A percentile compares a stretch with the other conserved stretches of the same genome.
These are phyloP conservation scores for Blastocystis sp. DNA, from an alignment of 352 stramenopile genomes.

Conservation along the genomic window DNA sequence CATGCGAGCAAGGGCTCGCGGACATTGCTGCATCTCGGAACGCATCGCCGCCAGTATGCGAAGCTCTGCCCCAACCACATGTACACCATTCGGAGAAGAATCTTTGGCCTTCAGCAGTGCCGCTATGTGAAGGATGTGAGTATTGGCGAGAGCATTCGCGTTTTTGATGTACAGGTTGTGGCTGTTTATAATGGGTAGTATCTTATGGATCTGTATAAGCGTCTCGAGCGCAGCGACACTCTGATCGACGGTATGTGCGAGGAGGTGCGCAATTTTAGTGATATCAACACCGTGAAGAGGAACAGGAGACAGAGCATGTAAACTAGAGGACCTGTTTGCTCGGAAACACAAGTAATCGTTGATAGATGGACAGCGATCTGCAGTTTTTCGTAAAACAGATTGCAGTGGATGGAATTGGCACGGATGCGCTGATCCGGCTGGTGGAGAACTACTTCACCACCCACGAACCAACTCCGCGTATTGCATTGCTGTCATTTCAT, in stretches of 20 bases:
- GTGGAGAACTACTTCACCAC: neutral
- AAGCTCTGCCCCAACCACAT: constrained; percentile 58
- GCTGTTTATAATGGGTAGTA: constrained; percentile 24
- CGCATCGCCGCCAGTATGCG: constrained; percentile 59
- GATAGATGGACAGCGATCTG: constrained; percentile 2
- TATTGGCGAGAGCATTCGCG: constrained; percentile 39
- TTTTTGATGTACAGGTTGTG: neutral
- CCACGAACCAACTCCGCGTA: neutral
- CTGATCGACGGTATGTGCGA: constrained; percentile 36
- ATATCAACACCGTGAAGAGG: constrained; percentile 37
- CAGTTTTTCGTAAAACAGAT: neutral
- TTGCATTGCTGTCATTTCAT: neutral
- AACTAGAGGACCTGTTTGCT: constrained; percentile 5
- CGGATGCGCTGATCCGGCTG: constrained; percentile 16
- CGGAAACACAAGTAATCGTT: neutral
- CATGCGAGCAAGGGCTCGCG: constrained; percentile 26
- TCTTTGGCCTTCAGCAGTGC: constrained; percentile 11
- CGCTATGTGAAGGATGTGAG: constrained; percentile 62
- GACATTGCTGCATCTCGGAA: constrained; percentile 61
- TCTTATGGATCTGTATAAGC: constrained; percentile 55
- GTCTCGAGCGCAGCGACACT: constrained; percentile 23
- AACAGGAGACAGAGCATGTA: constrained; percentile 10
- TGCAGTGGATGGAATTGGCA: neutral
- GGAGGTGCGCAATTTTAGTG: constrained; percentile 48
- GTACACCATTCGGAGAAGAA: constrained; percentile 49